These are phyloP conservation scores for Puya raimondii DNA, from an alignment of 176 grass and related monocot species.

Conservation along the genomic window DNA sequence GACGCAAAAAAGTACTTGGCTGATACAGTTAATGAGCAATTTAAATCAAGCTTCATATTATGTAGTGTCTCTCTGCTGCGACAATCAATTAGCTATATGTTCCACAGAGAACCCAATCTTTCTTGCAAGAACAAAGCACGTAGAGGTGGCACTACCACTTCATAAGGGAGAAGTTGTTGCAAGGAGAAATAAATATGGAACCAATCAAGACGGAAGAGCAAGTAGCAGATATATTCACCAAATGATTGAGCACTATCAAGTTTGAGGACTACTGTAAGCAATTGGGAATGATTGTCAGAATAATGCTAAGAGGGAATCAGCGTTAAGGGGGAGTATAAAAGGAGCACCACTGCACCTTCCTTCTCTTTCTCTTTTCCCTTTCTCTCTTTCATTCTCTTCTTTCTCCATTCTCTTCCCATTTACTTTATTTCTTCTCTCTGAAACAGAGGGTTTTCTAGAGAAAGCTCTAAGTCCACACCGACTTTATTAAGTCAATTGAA, in stretches of 20 bases:
- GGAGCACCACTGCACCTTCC: too few species aligned
- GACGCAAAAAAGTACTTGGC: constrained; percentile 6
- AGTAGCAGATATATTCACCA: background rate
- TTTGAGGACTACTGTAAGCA: background rate
- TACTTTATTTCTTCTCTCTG: too few species aligned
- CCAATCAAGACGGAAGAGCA: background rate
- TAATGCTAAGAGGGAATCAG: background rate
- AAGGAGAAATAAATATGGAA: background rate
- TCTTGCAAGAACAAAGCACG: background rate
- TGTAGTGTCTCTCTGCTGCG: background rate
- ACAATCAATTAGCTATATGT: background rate
- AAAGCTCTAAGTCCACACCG: too few species aligned
- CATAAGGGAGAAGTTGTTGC: background rate
- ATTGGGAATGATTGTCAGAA: background rate
- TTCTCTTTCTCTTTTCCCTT: too few species aligned
- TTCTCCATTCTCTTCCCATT: too few species aligned
- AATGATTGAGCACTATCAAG: background rate
- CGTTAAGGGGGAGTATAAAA: background rate
- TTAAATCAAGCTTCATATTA: background rate
- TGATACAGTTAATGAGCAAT: background rate
- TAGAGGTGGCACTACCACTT: background rate
- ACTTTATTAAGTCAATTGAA: too few species aligned
- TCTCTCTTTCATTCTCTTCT: too few species aligned
- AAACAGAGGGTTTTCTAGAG: too few species aligned
- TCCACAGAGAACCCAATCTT: constrained; percentile 8